These are phyloP conservation scores for Termitomyces bulborhizus DNA, from an alignment of 768 basidiomycete species.

Conservation along the genomic window DNA sequence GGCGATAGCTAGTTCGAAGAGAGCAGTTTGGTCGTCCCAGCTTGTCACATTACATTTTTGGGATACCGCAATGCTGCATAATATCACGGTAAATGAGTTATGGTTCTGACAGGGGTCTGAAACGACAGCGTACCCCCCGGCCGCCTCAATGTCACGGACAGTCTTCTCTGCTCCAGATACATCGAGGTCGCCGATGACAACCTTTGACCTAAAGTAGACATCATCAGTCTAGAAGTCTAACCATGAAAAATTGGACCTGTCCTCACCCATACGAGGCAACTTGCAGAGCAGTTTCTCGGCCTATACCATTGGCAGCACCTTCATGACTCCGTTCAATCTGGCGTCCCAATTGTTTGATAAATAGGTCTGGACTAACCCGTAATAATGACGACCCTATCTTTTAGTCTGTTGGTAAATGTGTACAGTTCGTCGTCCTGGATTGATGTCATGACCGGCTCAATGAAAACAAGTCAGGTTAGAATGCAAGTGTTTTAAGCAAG, in stretches of 20 bases:
- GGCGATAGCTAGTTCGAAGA: slow-evolving; percentile 44
- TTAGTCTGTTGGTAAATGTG: slow-evolving; percentile 31
- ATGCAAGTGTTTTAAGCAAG: neutral
- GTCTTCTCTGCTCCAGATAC: slow-evolving; percentile 30
- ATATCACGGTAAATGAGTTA: neutral
- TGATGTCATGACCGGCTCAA: slow-evolving; percentile 28
- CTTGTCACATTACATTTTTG: slow-evolving; percentile 43
- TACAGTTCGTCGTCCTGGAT: slow-evolving; percentile 43
- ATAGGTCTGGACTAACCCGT: slow-evolving; percentile 31
- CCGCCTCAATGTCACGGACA: slow-evolving; percentile 31
- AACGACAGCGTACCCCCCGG: slow-evolving; percentile 34
- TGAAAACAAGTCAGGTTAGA: neutral
- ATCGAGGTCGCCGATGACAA: slow-evolving; percentile 50
- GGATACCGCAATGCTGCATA: slow-evolving; percentile 32
- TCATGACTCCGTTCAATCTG: neutral
- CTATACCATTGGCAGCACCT: slow-evolving; percentile 52
- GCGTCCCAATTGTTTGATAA: neutral
- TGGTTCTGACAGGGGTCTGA: neutral
- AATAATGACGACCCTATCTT: slow-evolving; percentile 44
- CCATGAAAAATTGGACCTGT: neutral
- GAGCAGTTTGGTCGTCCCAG: slow-evolving; percentile 47
- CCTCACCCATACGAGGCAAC: slow-evolving; percentile 47
- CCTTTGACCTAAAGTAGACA: slow-evolving; percentile 35
- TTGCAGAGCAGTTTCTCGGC: slow-evolving; percentile 41
- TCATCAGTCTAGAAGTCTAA: neutral